These are phyloP conservation scores for Aspergillus pseudoglaucus DNA, from an alignment of 2,329 filamentous ascomycete species.

Conservation along the genomic window DNA sequence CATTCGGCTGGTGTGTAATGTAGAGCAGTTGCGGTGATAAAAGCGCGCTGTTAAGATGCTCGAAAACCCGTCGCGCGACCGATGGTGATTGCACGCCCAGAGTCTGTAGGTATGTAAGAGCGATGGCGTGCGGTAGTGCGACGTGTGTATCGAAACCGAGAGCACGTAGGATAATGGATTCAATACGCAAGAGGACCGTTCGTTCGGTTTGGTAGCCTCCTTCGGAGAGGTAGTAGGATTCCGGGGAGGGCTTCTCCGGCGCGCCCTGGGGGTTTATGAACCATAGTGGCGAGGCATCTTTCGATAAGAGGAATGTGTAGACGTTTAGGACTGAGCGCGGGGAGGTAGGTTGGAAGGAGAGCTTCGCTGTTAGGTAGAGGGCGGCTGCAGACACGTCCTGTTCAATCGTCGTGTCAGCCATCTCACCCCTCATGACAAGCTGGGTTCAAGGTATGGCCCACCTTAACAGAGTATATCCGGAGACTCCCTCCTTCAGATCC, in stretches of 20 bases:
- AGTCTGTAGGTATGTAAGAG: constrained; percentile 86
- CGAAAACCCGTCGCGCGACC: constrained; percentile 61
- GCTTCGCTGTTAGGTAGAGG: constrained; percentile 75
- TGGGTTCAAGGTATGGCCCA: too few relatives aligned
- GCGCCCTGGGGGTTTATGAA: constrained; percentile 27
- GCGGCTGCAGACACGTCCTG: constrained; percentile 76
- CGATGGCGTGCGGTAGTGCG: constrained; percentile 75
- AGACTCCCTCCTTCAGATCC: constrained; percentile 41
- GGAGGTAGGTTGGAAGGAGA: constrained; percentile 68
- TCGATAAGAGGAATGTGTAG: constrained; percentile 71
- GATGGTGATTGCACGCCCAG: constrained; percentile 60
- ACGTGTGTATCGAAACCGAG: constrained; percentile 81
- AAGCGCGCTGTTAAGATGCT: constrained; percentile 78
- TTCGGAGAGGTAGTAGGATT: constrained; percentile 65
- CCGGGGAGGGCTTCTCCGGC: constrained; percentile 37
- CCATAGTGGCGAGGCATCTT: constrained; percentile 49
- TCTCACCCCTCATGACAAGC: too few relatives aligned
- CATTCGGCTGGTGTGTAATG: constrained; percentile 82
- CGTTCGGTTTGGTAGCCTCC: constrained; percentile 62
- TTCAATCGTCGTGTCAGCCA: not conserved
- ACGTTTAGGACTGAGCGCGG: constrained; percentile 77
- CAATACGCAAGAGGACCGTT: constrained; percentile 61
- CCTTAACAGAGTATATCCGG: constrained; percentile 38
- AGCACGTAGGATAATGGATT: constrained; percentile 67
- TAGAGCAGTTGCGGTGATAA: constrained; percentile 85